Conservation (phyloP, 495 filamentous ascomycete species). For the Aspergillus affinis region DNA sequence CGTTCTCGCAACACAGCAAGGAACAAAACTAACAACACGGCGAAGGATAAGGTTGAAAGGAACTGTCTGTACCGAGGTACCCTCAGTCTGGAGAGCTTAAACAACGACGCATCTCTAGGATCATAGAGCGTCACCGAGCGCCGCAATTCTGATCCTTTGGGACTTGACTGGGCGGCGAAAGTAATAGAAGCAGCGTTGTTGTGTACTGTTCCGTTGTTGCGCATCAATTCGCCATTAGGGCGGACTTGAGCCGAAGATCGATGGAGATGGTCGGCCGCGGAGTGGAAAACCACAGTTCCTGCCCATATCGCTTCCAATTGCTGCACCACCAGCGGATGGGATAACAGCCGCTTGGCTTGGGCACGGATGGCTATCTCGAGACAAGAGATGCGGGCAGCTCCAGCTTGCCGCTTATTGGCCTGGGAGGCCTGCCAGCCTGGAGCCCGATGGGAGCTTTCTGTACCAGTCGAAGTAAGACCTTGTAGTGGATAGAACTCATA, state of each 20-base stretch:
- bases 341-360: slow-evolving; percentile 82
- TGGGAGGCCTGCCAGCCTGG: slow-evolving; percentile 34
- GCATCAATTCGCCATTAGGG: slow-evolving; percentile 20
- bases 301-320: slow-evolving; percentile 96
- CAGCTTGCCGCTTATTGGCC: slow-evolving; percentile 39
- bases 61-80: slow-evolving; percentile 90
- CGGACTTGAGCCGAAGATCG: slow-evolving; percentile 39
- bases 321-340: slow-evolving; percentile 85
- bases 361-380: slow-evolving; percentile 90
- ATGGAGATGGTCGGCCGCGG: slow-evolving; percentile 78
- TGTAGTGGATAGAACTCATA: slow-evolving; percentile 95
- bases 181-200: slow-evolving; percentile 9
- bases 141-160: slow-evolving; percentile 36
- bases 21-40: slow-evolving; percentile 78
- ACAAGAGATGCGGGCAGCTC: slow-evolving; percentile 76
- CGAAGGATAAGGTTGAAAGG: slow-evolving; percentile 80
- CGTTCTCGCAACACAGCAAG: slow-evolving; percentile 69
- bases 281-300: slow-evolving; percentile 89
- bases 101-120: slow-evolving; percentile 80
- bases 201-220: slow-evolving; percentile 4
- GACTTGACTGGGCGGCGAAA: neutral
- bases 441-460: slow-evolving; percentile 26
- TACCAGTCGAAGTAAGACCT: slow-evolving; percentile 55
- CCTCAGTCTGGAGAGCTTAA: slow-evolving; percentile 85
- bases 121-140: slow-evolving; percentile 87